Conservation (phyloP, 2,329 filamentous ascomycete genomes). For the Ophiostoma fasciatum region DNA sequence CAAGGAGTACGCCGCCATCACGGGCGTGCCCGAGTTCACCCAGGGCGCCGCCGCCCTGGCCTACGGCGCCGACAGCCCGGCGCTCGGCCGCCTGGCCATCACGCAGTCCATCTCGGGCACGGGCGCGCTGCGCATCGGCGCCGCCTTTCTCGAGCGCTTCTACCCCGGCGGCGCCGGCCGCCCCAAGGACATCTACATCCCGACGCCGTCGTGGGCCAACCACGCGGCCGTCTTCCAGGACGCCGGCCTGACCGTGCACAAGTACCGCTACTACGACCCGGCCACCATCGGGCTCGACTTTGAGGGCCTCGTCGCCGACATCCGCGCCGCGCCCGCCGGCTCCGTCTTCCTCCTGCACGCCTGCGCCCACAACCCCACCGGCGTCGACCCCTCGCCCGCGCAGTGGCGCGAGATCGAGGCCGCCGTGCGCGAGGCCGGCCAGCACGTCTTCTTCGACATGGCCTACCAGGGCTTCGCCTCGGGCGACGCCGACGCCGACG, state of each 20-base stretch:
- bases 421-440: slow-evolving; percentile 60
- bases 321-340: slow-evolving; percentile 57
- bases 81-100: slow-evolving; percentile 69
- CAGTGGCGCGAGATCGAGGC: slow-evolving; percentile 87
- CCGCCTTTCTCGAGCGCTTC: slow-evolving; percentile 82
- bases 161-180: slow-evolving; percentile 51
- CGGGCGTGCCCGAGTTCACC: slow-evolving; percentile 87
- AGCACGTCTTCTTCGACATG: slow-evolving; percentile 97
- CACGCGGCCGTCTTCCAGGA: slow-evolving; percentile 94
- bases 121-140: slow-evolving; percentile 86
- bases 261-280: slow-evolving; percentile 87
- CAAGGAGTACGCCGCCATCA: slow-evolving; percentile 98
- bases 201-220: slow-evolving; percentile 94
- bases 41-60: slow-evolving; percentile 81
- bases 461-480: slow-evolving; percentile 98
- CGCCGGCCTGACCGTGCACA: slow-evolving; percentile 61
- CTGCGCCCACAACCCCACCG: slow-evolving; percentile 96
- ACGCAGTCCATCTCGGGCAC: slow-evolving; percentile 98
- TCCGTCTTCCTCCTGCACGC: slow-evolving; percentile 87
- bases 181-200: slow-evolving; percentile 86
- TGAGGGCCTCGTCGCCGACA: slow-evolving; percentile 63
- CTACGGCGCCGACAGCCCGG: slow-evolving; percentile 64
- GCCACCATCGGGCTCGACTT: slow-evolving; percentile 85
- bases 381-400: slow-evolving; percentile 82
- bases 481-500: slow-evolving; percentile 70